Base-by-base conservation (phyloP, 2,329 filamentous ascomycete species). In the Annulohypoxylon truncatum region DNA sequence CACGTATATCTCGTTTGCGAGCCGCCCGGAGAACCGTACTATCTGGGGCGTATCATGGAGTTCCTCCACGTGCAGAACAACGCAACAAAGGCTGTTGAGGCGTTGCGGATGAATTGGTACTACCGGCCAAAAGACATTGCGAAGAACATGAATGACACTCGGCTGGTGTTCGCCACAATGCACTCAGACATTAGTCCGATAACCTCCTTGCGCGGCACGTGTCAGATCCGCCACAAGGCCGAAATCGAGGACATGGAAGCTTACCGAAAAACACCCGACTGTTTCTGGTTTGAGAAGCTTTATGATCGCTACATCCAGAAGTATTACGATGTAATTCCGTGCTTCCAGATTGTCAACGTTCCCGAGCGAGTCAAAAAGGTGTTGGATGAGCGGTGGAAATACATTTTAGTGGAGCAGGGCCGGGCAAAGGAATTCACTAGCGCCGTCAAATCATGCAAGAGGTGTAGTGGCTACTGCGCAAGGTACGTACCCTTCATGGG, bases 301-400 rank as follows among this genome's bases (percentile, higher is more conserved):
- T 98, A 97, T 79, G 96, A 99, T 81, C 92, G 96, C 64, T 99
- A 98, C 82, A 98, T 99, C 70, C 94, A 97, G 77, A 94, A 97
- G 69, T 94, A 95, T 80, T 98, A 98, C 84, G 96, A 99, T 75
- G 92, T 97, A 58, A 95, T 99, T 67, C 95, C 96, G 1, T 97
- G 94, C 12, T 88, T 87, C 66, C 89, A 92, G 75, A 96, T 99
- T 75, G 95, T 98, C 82, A 99, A 99, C 77, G 96, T 99, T 50
- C 96, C 96, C 4, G 91, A 91, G 72, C 93, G 92, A 76, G 95
- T 99, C 76, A 98, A 98, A 80, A 96, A 93, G 79, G 94, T 97
- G 60, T 86, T 99, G 48, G 93, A 98, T 79, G 93, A 97, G 81
- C 90, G 94, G 76, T 99, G 96, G 96, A 96, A 92, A 80, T 98